A percentile compares a stretch with the other conserved stretches of the same genome.
phyloP scores from a whole-genome alignment of 2,329 filamentous ascomycete genomes.

The Cyanodermella asteris region DNA sequence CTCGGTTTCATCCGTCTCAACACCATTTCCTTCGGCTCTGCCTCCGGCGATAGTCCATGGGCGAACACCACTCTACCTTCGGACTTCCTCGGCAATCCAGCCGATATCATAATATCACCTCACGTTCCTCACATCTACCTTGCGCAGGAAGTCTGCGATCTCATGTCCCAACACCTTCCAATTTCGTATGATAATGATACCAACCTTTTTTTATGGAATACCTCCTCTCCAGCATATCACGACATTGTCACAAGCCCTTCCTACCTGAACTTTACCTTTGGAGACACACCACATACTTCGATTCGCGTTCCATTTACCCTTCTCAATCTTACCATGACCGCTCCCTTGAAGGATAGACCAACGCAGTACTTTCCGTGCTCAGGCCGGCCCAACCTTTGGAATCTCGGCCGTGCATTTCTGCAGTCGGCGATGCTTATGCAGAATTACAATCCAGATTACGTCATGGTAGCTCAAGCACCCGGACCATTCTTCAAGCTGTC shows the following conservation, averaged over 20 bases:
- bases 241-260: constrained; percentile 9
- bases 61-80: constrained; percentile 11
- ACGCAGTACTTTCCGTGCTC: constrained; percentile 10
- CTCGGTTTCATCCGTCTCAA: constrained; percentile 16
- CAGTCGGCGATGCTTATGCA: constrained; percentile 11
- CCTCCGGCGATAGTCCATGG: constrained; percentile 20
- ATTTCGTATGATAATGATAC: constrained; percentile 16
- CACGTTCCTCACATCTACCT: constrained; percentile 19
- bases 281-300: too few relatives aligned
- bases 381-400: constrained; percentile 2
- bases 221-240: constrained; percentile 9
- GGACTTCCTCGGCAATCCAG: constrained; percentile 11
- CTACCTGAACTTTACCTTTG: constrained; percentile 10
- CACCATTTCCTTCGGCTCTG: constrained; percentile 21
- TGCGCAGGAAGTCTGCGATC: constrained; percentile 20
- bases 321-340: constrained; percentile 9
- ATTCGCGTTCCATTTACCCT: constrained; percentile 8
- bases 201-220: constrained; percentile 23
- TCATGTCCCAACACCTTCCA: constrained; percentile 17
- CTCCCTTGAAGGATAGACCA: constrained; percentile 7
- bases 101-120: constrained; percentile 13
- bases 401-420: constrained; percentile 10
- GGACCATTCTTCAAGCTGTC: too few relatives aligned
- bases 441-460: constrained; percentile 8
- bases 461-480: constrained; percentile 11